Evolutionary conservation across 768 basidiomycete species (phyloP), one percentile per base, ranked within the genome.

Genomic region (Boletus speciosus): DNA sequence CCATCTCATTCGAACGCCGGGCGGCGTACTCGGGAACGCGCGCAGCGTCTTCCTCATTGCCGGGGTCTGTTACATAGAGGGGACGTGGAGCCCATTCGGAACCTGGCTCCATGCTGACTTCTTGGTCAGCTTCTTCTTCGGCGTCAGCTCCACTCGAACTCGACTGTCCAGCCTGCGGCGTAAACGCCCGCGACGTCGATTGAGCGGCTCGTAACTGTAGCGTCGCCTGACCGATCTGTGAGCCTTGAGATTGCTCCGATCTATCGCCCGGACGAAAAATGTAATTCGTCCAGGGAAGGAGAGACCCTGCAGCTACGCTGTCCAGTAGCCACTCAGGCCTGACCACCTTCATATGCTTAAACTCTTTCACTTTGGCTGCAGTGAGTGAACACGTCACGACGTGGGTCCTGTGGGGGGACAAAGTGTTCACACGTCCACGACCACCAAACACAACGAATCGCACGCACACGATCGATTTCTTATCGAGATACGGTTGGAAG

Each of bases 301-400:
- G 74, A 8, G 69, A 64, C 0, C 84, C 84, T 3, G 77, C 78
- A 50, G 83, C 73, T n/a, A 80, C 81, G 59, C 92, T 95, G 32
- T 93, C 82, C 11, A 86, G 75, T 11, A 99, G 77, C 97, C 97
- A 99, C 53, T 86, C 85, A 0, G 94, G 93, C 43, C 76, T 77
- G 37, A 88, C 93, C 15, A 98, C 88, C 67, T 94, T 97, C 87
- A 96, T 89, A 39, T 86, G 70, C 68, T 86, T 81, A 70, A 94
- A 98, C 62, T 96, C 93, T 21, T 81, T 82, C 41, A 93, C 80
- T 72, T 98, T 99, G 39, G 85, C 84, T 0, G 92, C 87, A 0
- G 96, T 98, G 41, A 99, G 79, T 32, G 90, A 88, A 59, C 87
- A 88, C 4, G 97, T 96, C 47, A 99, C 76, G 61, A 99, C 86